These are phyloP conservation scores for Cephalotrichum gorgonifer DNA, from an alignment of 2,329 filamentous ascomycete genomes.

Conservation along the genomic window DNA sequence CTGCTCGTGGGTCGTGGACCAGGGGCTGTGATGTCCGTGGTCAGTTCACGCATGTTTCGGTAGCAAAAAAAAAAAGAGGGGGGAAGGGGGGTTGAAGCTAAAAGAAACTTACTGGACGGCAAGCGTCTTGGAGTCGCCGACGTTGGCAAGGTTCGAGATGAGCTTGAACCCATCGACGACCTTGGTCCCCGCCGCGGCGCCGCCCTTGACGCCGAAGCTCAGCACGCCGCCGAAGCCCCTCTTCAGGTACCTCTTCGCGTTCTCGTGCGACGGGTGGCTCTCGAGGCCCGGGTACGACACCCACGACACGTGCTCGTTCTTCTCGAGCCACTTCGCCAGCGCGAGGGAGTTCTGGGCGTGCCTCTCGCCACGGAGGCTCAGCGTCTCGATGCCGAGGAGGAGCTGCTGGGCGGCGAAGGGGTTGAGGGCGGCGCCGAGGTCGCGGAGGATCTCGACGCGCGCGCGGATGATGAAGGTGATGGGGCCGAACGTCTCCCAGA, in stretches of 20 bases:
- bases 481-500: slow-evolving; percentile 84
- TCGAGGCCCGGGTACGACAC: slow-evolving; percentile 86
- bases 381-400: slow-evolving; percentile 78
- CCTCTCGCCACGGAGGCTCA: slow-evolving; percentile 75
- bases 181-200: slow-evolving; percentile 69
- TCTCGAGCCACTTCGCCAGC: slow-evolving; percentile 74
- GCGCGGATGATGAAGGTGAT: slow-evolving; percentile 76
- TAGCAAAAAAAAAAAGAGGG: neutral
- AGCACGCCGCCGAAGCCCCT: slow-evolving; percentile 83
- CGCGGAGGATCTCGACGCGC: slow-evolving; percentile 81
- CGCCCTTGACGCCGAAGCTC: slow-evolving; percentile 88
- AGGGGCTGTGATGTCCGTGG: slow-evolving; percentile 47
- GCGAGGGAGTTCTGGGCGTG: slow-evolving; percentile 76
- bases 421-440: slow-evolving; percentile 73
- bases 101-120: slow-evolving; percentile 57
- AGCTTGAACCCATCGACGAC: slow-evolving; percentile 92
- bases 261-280: slow-evolving; percentile 67
- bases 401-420: slow-evolving; percentile 92
- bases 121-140: slow-evolving; percentile 89
- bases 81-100: no score
- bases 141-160: slow-evolving; percentile 91
- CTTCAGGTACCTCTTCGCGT: slow-evolving; percentile 79
- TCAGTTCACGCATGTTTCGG: neutral
- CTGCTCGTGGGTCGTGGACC: slow-evolving; percentile 93
- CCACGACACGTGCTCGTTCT: slow-evolving; percentile 77